phyloP scores from a whole-genome alignment of 2,329 filamentous ascomycete species.

The Aspergillus niger region DNA sequence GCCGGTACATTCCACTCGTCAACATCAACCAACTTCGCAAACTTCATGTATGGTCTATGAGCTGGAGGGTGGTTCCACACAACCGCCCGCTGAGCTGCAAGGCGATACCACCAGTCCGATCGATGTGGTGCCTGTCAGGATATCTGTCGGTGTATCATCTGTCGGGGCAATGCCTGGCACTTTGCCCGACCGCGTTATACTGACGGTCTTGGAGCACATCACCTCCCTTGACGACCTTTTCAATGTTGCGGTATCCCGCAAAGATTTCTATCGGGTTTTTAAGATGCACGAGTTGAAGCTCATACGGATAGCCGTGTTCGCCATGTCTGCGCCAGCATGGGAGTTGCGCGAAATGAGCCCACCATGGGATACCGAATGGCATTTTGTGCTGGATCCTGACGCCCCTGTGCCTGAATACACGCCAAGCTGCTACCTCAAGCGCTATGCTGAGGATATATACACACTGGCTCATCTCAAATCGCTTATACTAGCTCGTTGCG shows the following conservation, averaged over 20 bases:
- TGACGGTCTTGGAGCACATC: conserved; percentile 54
- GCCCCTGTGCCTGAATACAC: conserved; percentile 56
- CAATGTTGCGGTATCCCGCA: conserved; percentile 55
- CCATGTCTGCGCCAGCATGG: conserved; percentile 61
- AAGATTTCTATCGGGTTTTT: conserved; percentile 60
- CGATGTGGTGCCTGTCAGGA: conserved; percentile 18
- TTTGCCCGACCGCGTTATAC: conserved; percentile 53
- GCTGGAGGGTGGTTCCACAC: conserved; percentile 32
- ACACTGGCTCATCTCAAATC: conserved; percentile 58
- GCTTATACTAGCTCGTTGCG: conserved; percentile 58
- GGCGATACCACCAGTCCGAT: conserved; percentile 16
- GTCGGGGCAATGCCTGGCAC: conserved; percentile 40
- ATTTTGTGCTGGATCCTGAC: conserved; percentile 46
- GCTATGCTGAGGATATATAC: conserved; percentile 55
- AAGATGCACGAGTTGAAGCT: conserved; percentile 59
- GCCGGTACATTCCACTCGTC: conserved; percentile 20
- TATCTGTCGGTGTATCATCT: background rate
- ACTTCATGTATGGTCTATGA: conserved; percentile 35
- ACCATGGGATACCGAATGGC: conserved; percentile 49
- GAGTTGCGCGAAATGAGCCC: conserved; percentile 61
- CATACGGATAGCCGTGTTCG: conserved; percentile 54
- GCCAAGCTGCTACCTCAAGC: conserved; percentile 53
- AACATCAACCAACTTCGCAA: conserved; percentile 23
- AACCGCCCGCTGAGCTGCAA: conserved; percentile 9
- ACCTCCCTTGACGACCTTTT: conserved; percentile 58